Evolutionary conservation across 306 rosid species (phyloP), one percentile per base, ranked within the genome.

Genomic region (Gastrolobium bilobum): DNA sequence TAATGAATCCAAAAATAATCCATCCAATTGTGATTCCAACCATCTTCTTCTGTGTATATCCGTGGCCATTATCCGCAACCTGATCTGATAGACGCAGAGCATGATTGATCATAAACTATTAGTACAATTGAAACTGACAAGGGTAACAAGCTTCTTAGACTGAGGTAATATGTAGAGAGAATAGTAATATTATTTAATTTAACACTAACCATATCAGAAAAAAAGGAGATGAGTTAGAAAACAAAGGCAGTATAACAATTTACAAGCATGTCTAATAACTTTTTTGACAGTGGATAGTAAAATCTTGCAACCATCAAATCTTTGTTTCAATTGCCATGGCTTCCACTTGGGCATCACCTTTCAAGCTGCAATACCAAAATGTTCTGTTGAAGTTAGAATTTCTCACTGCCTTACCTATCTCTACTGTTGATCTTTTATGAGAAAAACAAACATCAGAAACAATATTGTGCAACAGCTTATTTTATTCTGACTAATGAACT

Each of bases 1-100:
- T 44, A 7, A 46, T 57, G 26, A 58, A 47, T 69, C 52, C 77
- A 35, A 57, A 46, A 68, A 67, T 43, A 34, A 58, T 58, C 29
- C 58, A 4, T 2, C 53, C 83, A 46, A 50, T 9, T 4, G 47
- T 33, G 2, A 70, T 30, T 61, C 48, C 56, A 29, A 38, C 15
- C 10, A 70, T 14, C 38, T 60, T 15, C 29, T 31, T 68, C 74
- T 15, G 38, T 38, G 35, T 69, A 40, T 56, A 58, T 78, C 40
- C 4, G 26, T 34, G 68, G 42, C 50, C 70, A 34, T 68, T 30
- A 47, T 11, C 46, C 13, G 38, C 57, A 43, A 11, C 39, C 10
- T 6, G 4, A 14, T 74, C 63, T 65, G 76, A 48, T 26, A 56
- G 15, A 71, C 52, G n/a, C n/a, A 63, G n/a, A 60, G 31, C 39